Base-by-base conservation (phyloP, 495 filamentous ascomycete species). In the Diplogelasinospora grovesii region DNA sequence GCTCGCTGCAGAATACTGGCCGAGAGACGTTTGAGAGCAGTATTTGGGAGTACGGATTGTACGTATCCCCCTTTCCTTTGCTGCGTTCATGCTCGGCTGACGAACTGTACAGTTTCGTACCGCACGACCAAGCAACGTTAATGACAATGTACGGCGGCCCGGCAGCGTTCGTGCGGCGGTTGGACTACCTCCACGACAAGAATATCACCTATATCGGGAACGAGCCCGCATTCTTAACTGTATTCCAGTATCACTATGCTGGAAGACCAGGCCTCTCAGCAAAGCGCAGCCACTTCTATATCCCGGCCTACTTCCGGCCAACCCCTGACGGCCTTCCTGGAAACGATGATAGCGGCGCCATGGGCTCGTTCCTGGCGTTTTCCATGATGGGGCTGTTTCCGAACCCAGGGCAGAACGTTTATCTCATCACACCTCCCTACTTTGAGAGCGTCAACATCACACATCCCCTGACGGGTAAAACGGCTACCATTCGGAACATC, bases 351-450 rank as follows among this genome's bases (percentile, higher is more conserved):
- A 74, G 69, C 31, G 82, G 82, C 4, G 80, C 82, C 0, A 83
- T 85, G 80, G 83, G 82, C 9, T 74, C 77, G 3, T 86, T 86
- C 45, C 62, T 79, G 1, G 79, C 77, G 1, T 73, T 86, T 14
- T 70, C 74, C 34, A 85, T 84, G 80, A 74, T 85, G 55, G 84
- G 84, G 3, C 57, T 86, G 0, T 89, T 83, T 59, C 84, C 84
- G 0, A 81, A 84, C 18, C 77, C 81, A 1, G 84, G 83, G 4
- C 82, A 86, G 51, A 61, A 86, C 49, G 81, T 86, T 0, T 87
- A 89, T 42, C 66, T 89, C 5, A 83, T 87, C 37, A 82, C 63
- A 5, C 66, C 78, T 4, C 79, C 79, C 0, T 83, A 72, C 51
- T 87, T 87, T 55, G 73, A 78, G 51, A 60, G 67, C 34, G 68